Base-by-base conservation (phyloP, 2,329 filamentous ascomycete species). In the Herpotrichia juniperi region DNA sequence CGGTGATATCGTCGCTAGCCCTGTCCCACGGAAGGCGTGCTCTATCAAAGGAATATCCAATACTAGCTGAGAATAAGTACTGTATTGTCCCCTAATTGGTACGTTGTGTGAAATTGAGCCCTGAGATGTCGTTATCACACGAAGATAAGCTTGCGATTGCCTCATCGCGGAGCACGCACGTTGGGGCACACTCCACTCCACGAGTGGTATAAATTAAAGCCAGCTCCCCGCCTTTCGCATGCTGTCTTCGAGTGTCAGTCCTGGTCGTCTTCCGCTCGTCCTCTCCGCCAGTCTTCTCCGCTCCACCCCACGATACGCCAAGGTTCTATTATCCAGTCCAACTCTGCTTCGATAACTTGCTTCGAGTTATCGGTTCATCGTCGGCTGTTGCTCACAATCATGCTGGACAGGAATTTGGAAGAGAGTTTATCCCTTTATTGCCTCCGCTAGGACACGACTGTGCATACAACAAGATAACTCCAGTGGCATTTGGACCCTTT, bases 121-220 rank as follows among this genome's bases (percentile, higher is more conserved):
- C 39, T 55, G 59, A 46, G 44, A 62, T 64, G 61, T 58, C 62
- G 67, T 69, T 72, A 72, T 72, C 70, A 68, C 67, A 62, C 62
- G 64, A 69, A 66, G 67, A 72, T 72, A 72, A 68, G 67, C 61
- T 60, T n/a, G 63, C 56, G 54, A 68, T 66, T 60, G 65, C 62
- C 58, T 65, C 60, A 64, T 51, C 54, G 48, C 40, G 43, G 21
- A 43, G 25, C 16, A 40, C 42, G 25, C 16, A 40, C 42, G 22
- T 42, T 50, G 43, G 51, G 47, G 42, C 28, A 32, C 21, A 40
- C 37, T 37, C 22, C 37, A 40, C 37, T 39, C 19, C 25, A 43
- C 24, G 40, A 19, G 39, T 35, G 50, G 48, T 66, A 66, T 67
- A 66, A 61, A 57, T 46, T 37, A 42, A 48, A 42, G 39, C 51